Evolutionary conservation across 2,329 filamentous ascomycete genomes (phyloP).

Genomic region (Endoconidiophora laricicola): DNA sequence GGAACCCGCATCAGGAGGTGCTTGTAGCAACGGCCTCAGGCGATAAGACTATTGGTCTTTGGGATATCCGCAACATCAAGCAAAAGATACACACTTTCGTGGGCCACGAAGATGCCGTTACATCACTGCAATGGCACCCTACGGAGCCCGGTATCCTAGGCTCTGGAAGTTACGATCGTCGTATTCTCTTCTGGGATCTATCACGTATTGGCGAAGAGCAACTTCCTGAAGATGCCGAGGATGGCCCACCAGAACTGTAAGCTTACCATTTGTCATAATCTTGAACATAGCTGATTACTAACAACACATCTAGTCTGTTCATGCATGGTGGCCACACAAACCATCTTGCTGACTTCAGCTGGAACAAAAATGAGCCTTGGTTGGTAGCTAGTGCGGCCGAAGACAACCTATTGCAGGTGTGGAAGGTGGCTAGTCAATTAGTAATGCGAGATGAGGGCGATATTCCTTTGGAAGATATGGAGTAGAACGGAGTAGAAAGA

Average conservation of each 20-base stretch:
- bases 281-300: conserved; percentile 12
- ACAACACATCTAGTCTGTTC: conserved; percentile 47
- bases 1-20: conserved; percentile 82
- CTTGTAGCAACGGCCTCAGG: conserved; percentile 84
- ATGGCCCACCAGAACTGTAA: conserved; percentile 86
- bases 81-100: conserved; percentile 80
- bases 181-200: conserved; percentile 93
- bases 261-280: conserved; percentile 21
- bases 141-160: conserved; percentile 76
- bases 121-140: conserved; percentile 88
- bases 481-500: conserved; percentile 5
- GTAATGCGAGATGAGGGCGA: conserved; percentile 63
- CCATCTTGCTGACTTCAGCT: conserved; percentile 89
- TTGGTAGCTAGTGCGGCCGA: conserved; percentile 89
- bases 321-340: conserved; percentile 99
- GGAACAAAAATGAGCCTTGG: conserved; percentile 96
- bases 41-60: conserved; percentile 87
- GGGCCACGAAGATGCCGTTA: conserved; percentile 77
- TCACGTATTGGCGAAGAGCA: conserved; percentile 87
- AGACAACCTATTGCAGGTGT: conserved; percentile 92
- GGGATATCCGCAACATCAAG: conserved; percentile 85
- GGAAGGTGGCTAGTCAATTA: conserved; percentile 72
- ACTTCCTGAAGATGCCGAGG: conserved; percentile 82
- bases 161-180: conserved; percentile 80
- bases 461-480: conserved; percentile 60